Percentiles rank a stretch among this genome's conserved stretches.
phyloP scores from a whole-genome alignment of 306 rosid species.

The Acmispon strigosus region DNA sequence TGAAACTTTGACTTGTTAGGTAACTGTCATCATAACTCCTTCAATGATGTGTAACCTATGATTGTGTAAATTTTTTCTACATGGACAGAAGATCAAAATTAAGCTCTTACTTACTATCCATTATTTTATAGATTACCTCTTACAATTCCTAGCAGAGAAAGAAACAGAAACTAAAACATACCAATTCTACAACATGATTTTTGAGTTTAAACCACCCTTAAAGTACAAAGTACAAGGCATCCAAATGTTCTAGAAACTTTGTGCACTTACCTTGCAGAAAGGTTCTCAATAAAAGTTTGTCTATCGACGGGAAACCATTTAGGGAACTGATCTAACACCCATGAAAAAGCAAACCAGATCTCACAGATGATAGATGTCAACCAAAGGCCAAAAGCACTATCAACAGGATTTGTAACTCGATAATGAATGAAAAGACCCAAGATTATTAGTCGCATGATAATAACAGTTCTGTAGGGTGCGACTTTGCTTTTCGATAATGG shows the following conservation, averaged over 20 bases:
- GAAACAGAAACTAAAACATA: not conserved
- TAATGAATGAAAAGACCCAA: conserved; percentile 87
- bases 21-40: not conserved
- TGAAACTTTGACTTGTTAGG: not conserved
- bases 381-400: conserved; percentile 89
- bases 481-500: conserved; percentile 64
- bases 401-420: conserved; percentile 89
- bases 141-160: not conserved
- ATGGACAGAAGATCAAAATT: not conserved
- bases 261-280: conserved; percentile 72
- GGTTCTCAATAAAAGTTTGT: conserved; percentile 56
- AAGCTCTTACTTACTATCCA: not conserved
- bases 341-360: conserved; percentile 96
- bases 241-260: not conserved
- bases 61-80: not conserved
- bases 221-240: not conserved
- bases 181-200: not conserved
- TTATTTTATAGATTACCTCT: not conserved
- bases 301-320: conserved; percentile 87
- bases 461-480: conserved; percentile 75
- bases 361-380: conserved; percentile 90
- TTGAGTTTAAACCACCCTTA: conserved; percentile 9
- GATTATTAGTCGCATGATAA: conserved; percentile 64
- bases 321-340: conserved; percentile 98
- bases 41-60: not conserved